These are phyloP conservation scores for Hemerocallis citrina DNA, from an alignment of 106 monocot species.

Conservation along the genomic window DNA sequence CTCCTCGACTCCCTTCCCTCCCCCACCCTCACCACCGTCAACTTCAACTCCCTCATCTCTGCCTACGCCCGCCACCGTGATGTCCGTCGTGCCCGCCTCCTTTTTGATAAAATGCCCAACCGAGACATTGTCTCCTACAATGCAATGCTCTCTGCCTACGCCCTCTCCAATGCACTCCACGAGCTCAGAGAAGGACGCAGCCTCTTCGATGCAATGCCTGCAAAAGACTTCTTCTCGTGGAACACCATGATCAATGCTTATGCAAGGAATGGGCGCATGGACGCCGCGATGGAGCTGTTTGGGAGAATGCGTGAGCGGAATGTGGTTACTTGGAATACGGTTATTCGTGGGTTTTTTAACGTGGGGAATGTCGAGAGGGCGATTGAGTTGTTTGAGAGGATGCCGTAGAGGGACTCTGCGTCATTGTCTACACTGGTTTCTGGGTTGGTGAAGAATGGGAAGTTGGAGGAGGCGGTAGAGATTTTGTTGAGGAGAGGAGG, in stretches of 20 bases:
- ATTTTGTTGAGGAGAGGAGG: slow-evolving; percentile 14
- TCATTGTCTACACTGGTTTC: slow-evolving; percentile 46
- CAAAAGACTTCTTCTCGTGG: slow-evolving; percentile 48
- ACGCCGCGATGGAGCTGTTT: slow-evolving; percentile 44
- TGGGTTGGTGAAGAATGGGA: slow-evolving; percentile 45
- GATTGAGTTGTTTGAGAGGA: slow-evolving; percentile 47
- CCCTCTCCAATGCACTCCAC: slow-evolving; percentile 5
- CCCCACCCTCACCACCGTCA: slow-evolving; percentile 38
- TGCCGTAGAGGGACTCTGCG: slow-evolving; percentile 39
- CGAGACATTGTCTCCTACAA: slow-evolving; percentile 70
- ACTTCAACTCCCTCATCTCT: slow-evolving; percentile 62
- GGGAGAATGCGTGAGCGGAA: slow-evolving; percentile 53
- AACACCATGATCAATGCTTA: slow-evolving; percentile 66
- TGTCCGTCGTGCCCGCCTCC: slow-evolving; percentile 24
- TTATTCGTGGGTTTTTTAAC: slow-evolving; percentile 51
- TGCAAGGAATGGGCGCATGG: slow-evolving; percentile 37
- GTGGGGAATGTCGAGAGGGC: slow-evolving; percentile 38
- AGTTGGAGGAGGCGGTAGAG: slow-evolving; percentile 40
- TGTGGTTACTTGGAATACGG: slow-evolving; percentile 61
- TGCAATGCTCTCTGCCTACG: slow-evolving; percentile 51
- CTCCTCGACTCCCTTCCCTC: slow-evolving; percentile 44
- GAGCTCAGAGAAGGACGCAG: slow-evolving; percentile 36
- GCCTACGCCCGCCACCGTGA: slow-evolving; percentile 33
- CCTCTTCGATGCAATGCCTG: slow-evolving; percentile 64
- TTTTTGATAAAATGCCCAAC: slow-evolving; percentile 66